Conservation (phyloP, 2,329 filamentous ascomycete species). For the Aspergillus sp. region DNA sequence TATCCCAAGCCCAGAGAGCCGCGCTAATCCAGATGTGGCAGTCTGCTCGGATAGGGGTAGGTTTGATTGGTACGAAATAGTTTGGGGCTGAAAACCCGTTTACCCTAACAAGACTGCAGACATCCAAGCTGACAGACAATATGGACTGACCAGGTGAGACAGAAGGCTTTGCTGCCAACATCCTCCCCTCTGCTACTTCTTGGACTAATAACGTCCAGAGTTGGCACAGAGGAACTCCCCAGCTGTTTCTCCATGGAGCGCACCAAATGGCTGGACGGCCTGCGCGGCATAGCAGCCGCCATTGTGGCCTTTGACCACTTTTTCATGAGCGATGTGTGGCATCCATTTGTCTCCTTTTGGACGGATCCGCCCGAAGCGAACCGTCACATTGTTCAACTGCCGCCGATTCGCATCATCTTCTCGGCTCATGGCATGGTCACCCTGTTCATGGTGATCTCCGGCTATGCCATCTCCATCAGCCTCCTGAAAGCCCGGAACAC, state of each 20-base stretch:
- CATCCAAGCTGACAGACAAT: no score
- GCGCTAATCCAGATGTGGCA: no score
- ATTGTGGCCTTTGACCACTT: constrained; percentile 25
- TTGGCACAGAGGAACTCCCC: no score
- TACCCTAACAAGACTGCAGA: no score
- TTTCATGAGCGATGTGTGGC: constrained; percentile 20
- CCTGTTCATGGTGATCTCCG: constrained; percentile 58
- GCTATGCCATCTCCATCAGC: constrained; percentile 55
- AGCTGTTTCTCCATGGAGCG: constrained; percentile 10
- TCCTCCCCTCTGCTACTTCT: no score
- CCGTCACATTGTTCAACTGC: constrained; percentile 30
- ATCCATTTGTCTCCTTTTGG: constrained; percentile 21
- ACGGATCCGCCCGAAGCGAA: constrained; percentile 16
- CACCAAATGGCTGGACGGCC: constrained; percentile 24
- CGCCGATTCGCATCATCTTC: constrained; percentile 37
- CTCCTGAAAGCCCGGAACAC: constrained; percentile 34
- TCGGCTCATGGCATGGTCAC: constrained; percentile 46
- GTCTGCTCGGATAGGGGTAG: no score
- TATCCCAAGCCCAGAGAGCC: no score
- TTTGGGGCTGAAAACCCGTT: no score
- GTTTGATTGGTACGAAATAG: no score
- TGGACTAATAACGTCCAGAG: no score
- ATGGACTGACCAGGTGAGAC: no score
- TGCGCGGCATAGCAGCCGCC: constrained; percentile 24
- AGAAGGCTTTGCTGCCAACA: no score